A percentile compares a stretch with the other conserved stretches of the same genome.
phyloP scores from a whole-genome alignment of 1,284 basidiomycete genomes.

The Hypsizygus ulmarius region DNA sequence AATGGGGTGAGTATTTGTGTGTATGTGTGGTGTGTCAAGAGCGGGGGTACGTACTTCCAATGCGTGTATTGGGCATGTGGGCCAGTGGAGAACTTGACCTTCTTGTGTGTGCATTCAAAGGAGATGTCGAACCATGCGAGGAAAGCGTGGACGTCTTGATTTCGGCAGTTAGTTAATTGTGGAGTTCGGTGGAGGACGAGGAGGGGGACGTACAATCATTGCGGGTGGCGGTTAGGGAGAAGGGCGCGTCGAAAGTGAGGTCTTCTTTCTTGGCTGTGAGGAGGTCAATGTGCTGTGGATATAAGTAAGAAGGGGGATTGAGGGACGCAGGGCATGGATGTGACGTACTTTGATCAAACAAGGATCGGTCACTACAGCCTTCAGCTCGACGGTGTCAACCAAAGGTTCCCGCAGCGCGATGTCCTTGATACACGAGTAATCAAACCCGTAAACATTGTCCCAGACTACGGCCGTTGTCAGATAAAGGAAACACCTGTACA shows the following conservation, averaged over 20 bases:
- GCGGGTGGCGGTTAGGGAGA: slow-evolving; percentile 81
- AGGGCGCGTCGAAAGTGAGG: slow-evolving; percentile 81
- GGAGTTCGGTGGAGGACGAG: neutral
- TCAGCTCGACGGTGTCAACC: slow-evolving; percentile 96
- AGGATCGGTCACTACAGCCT: slow-evolving; percentile 89
- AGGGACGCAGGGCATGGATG: neutral
- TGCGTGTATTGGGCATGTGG: slow-evolving; percentile 97
- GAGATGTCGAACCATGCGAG: slow-evolving; percentile 99
- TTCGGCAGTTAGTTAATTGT: slow-evolving; percentile 5
- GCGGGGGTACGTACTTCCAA: slow-evolving; percentile 72
- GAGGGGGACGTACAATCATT: slow-evolving; percentile 77
- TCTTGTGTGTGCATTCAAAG: slow-evolving; percentile 97
- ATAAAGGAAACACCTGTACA: neutral
- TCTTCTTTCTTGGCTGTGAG: slow-evolving; percentile 95
- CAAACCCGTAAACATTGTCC: slow-evolving; percentile 99
- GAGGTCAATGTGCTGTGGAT: slow-evolving; percentile 79
- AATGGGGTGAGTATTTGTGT: slow-evolving; percentile 1
- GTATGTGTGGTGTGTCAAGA: neutral
- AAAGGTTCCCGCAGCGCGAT: slow-evolving; percentile 96
- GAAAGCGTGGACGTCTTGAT: slow-evolving; percentile 90
- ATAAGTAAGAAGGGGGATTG: slow-evolving; percentile 1
- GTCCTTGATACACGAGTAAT: slow-evolving; percentile 99
- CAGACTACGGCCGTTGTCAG: slow-evolving; percentile 63
- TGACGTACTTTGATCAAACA: slow-evolving; percentile 74
- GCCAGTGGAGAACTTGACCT: slow-evolving; percentile 92